A percentile compares a stretch with the other conserved stretches of the same genome.
phyloP scores from a whole-genome alignment of 805 yeast genomes.

The Candida anglica region DNA sequence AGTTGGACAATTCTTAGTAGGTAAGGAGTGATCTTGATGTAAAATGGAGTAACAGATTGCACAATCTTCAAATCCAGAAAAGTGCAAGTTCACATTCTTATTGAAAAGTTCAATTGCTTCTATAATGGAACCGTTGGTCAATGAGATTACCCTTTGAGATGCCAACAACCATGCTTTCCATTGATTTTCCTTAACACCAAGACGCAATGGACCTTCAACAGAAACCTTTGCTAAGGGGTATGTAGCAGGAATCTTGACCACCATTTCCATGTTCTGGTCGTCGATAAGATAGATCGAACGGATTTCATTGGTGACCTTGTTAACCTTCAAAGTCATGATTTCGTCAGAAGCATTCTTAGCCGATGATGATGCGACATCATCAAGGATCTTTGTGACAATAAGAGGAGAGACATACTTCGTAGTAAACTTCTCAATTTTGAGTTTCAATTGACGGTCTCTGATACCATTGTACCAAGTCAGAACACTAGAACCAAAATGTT shows the following conservation, averaged over 20 bases:
- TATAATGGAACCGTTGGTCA: conserved; percentile 67
- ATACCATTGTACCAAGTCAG: conserved; percentile 70
- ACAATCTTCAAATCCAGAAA: conserved; percentile 94
- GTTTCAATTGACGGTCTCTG: conserved; percentile 62
- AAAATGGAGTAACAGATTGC: conserved; percentile 93
- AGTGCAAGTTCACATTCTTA: conserved; percentile 76
- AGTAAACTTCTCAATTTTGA: conserved; percentile 60
- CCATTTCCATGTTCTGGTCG: conserved; percentile 81
- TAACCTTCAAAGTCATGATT: conserved; percentile 57
- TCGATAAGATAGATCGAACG: conserved; percentile 74
- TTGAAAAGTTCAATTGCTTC: conserved; percentile 67
- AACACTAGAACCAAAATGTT: conserved; percentile 51
- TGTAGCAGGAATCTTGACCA: conserved; percentile 64
- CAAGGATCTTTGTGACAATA: conserved; percentile 55
- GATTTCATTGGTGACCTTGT: conserved; percentile 60
- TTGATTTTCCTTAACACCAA: conserved; percentile 87
- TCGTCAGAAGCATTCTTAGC: conserved; percentile 30
- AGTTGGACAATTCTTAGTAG: conserved; percentile 82
- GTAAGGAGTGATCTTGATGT: conserved; percentile 87
- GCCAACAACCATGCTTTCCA: conserved; percentile 96
- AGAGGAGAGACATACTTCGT: conserved; percentile 59
- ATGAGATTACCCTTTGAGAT: conserved; percentile 75
- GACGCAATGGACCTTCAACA: conserved; percentile 72
- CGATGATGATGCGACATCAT: conserved; percentile 43
- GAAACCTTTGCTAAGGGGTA: conserved; percentile 76